phyloP scores from a whole-genome alignment of 1,284 basidiomycete species.

The Leccinum subfulvum region DNA sequence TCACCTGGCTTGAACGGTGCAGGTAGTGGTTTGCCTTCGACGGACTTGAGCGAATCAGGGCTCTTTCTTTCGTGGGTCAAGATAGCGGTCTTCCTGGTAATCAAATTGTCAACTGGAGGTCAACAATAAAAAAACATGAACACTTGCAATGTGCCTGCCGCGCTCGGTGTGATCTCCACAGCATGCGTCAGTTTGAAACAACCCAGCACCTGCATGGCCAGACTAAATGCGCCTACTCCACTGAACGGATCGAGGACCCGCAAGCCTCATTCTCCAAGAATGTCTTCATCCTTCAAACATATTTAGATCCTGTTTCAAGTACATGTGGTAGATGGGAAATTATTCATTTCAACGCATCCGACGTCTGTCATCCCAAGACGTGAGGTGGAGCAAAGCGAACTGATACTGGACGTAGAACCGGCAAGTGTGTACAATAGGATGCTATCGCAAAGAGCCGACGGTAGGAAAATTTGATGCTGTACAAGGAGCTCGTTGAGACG shows the following conservation, averaged over 20 bases:
- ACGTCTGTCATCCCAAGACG: slow-evolving; percentile 39
- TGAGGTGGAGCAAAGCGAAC: slow-evolving; percentile 43
- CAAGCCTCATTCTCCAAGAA: slow-evolving; percentile 35
- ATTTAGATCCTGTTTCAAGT: slow-evolving; percentile 38
- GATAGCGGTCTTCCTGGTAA: slow-evolving; percentile 46
- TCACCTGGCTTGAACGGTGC: slow-evolving; percentile 48
- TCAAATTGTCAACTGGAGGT: slow-evolving; percentile 3
- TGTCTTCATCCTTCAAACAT: slow-evolving; percentile 31
- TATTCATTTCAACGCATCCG: slow-evolving; percentile 32
- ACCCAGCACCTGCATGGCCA: slow-evolving; percentile 51
- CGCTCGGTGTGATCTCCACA: slow-evolving; percentile 67
- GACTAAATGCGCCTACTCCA: slow-evolving; percentile 63
- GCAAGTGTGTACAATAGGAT: slow-evolving; percentile 14
- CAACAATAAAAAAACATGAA: slow-evolving; percentile 1
- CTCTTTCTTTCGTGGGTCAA: slow-evolving; percentile 43
- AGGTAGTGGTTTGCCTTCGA: slow-evolving; percentile 38
- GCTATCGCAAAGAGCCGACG: slow-evolving; percentile 3
- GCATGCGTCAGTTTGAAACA: slow-evolving; percentile 60
- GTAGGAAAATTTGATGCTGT: slow-evolving; percentile 5
- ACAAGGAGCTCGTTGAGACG: slow-evolving; percentile 10
- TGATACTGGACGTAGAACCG: slow-evolving; percentile 52
- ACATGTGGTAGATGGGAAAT: slow-evolving; percentile 46
- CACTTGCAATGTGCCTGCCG: slow-evolving; percentile 62
- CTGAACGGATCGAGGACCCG: slow-evolving; percentile 62
- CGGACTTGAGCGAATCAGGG: slow-evolving; percentile 37